These are phyloP conservation scores for Salix viminalis DNA, from an alignment of 345 rosid genomes.

Conservation along the genomic window DNA sequence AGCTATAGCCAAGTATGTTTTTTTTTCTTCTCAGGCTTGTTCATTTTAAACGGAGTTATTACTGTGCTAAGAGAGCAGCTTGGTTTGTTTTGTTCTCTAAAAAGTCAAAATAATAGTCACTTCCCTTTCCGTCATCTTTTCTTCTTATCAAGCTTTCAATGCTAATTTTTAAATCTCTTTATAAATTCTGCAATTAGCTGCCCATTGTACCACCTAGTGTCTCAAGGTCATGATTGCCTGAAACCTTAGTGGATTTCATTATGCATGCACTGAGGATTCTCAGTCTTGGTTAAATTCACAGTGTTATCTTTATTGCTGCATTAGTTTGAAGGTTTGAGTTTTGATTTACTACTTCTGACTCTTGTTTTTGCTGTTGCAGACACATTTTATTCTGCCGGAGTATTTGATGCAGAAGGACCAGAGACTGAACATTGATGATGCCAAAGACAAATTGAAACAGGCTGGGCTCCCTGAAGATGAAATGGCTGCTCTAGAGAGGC, in stretches of 20 bases:
- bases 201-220: background rate
- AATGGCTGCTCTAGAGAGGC: constrained; percentile 89
- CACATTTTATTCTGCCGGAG: constrained; percentile 84
- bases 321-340: background rate
- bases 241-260: background rate
- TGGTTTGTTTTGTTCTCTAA: background rate
- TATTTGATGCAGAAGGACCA: constrained; percentile 91
- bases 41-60: background rate
- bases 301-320: constrained; percentile 1
- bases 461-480: constrained; percentile 87
- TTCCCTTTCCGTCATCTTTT: background rate
- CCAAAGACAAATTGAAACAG: constrained; percentile 76
- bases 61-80: background rate
- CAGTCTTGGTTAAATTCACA: background rate
- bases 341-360: background rate
- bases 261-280: background rate
- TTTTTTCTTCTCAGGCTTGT: background rate
- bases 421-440: constrained; percentile 65
- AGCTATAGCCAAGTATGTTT: constrained; percentile 78
- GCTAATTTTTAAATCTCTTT: no score
- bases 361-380: constrained; percentile 40
- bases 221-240: background rate
- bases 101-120: no score
- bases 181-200: background rate
- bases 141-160: background rate